Evolutionary conservation across 768 basidiomycete species (phyloP).

Genomic region (Podaxis carcinomalis): DNA sequence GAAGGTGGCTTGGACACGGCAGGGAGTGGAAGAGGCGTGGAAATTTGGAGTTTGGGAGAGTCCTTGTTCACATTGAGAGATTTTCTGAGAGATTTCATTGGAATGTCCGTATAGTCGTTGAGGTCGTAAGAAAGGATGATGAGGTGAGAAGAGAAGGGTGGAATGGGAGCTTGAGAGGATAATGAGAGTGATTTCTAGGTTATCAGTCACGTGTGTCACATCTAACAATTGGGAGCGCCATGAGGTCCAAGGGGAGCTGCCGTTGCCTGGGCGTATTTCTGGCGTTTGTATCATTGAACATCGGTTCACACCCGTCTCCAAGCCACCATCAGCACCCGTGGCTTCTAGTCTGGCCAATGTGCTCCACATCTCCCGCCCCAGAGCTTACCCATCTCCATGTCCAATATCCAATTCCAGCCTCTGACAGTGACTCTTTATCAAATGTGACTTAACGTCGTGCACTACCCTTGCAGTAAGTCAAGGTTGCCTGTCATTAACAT

Average conservation of each 20-base stretch:
- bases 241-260: neutral
- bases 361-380: neutral
- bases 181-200: neutral
- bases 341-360: neutral
- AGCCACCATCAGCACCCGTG: neutral
- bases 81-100: slow-evolving; percentile 82
- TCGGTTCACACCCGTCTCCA: neutral
- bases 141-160: slow-evolving; percentile 11
- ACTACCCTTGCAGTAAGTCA: no score
- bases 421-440: neutral
- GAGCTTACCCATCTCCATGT: neutral
- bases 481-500: no score
- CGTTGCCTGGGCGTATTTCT: neutral
- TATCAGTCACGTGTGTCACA: slow-evolving; percentile 9
- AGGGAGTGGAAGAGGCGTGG: slow-evolving; percentile 64
- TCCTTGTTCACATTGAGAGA: slow-evolving; percentile 70
- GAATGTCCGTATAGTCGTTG: slow-evolving; percentile 6
- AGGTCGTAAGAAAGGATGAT: slow-evolving; percentile 4
- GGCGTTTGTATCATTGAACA: neutral
- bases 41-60: slow-evolving; percentile 56
- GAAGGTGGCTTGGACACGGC: slow-evolving; percentile 65
- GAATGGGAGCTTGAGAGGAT: slow-evolving; percentile 3
- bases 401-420: neutral
- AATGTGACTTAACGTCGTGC: no score
- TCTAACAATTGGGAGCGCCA: slow-evolving; percentile 3